Percentiles rank a stretch among this genome's conserved stretches.
Conservation (phyloP, 2,329 filamentous ascomycete genomes). For the Sarocladium kiliense region DNA sequence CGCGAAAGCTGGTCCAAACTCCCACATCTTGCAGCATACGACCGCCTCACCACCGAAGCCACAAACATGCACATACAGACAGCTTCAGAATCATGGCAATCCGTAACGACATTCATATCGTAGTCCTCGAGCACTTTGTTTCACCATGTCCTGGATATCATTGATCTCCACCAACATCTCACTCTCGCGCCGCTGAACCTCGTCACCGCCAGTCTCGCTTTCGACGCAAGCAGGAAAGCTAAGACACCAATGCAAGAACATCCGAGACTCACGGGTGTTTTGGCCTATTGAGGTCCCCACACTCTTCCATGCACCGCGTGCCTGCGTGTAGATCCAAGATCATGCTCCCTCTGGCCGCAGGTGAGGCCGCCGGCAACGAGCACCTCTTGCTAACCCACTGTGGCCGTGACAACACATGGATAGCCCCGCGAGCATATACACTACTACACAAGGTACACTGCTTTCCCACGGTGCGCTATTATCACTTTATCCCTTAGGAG, state of each 20-base stretch:
- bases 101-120: too few species aligned
- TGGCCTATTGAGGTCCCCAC: not conserved
- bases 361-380: slow-evolving; percentile 2
- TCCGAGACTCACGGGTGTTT: not conserved
- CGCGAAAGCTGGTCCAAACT: not conserved
- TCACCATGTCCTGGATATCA: not conserved
- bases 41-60: not conserved
- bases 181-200: not conserved
- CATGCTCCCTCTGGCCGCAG: not conserved
- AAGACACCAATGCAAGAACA: not conserved
- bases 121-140: not conserved
- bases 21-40: not conserved
- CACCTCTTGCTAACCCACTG: not conserved
- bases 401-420: not conserved
- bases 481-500: not conserved
- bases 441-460: not conserved
- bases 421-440: not conserved
- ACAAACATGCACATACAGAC: not conserved
- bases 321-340: slow-evolving; percentile 8
- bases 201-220: slow-evolving; percentile 3
- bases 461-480: not conserved
- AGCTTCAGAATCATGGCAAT: not conserved
- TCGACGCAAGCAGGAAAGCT: not conserved
- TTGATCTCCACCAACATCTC: not conserved
- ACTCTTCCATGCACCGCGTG: not conserved